Evolutionary conservation across 2,329 filamentous ascomycete genomes (phyloP).

Genomic region (Fusarium fujikuroi): DNA sequence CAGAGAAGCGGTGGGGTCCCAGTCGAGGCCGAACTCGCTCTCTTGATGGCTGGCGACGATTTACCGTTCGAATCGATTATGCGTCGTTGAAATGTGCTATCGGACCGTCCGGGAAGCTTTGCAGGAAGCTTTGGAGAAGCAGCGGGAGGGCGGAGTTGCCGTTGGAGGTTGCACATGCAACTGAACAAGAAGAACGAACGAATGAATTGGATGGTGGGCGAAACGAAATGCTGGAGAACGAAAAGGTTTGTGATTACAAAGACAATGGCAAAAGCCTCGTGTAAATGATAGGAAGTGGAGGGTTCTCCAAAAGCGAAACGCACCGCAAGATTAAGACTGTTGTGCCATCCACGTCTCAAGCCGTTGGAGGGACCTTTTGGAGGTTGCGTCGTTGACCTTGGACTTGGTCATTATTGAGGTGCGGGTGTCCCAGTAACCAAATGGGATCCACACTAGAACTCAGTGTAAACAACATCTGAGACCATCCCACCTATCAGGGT

Average conservation of each 20-base stretch:
- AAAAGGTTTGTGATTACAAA: constrained; percentile 4
- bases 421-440: constrained; percentile 41
- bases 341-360: constrained; percentile 26
- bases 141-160: constrained; percentile 25
- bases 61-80: background rate
- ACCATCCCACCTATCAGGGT: constrained; percentile 38
- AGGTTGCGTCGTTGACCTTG: constrained; percentile 28
- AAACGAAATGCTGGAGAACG: constrained; percentile 3
- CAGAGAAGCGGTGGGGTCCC: constrained; percentile 16
- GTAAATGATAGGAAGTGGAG: constrained; percentile 8
- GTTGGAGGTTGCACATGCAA: constrained; percentile 34
- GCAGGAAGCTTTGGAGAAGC: constrained; percentile 20
- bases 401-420: constrained; percentile 18
- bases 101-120: constrained; percentile 21
- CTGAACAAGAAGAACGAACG: constrained; percentile 9
- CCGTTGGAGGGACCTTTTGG: constrained; percentile 32
- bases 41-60: constrained; percentile 4
- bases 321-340: constrained; percentile 16
- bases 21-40: constrained; percentile 6
- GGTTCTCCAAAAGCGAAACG: constrained; percentile 18
- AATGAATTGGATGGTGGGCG: background rate
- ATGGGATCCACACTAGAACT: constrained; percentile 30
- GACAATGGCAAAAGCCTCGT: constrained; percentile 1
- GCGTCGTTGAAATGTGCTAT: constrained; percentile 2
- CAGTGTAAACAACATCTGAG: constrained; percentile 41